Conservation (phyloP, 805 yeast genomes). For the Metschnikowia aberdeeniae region DNA sequence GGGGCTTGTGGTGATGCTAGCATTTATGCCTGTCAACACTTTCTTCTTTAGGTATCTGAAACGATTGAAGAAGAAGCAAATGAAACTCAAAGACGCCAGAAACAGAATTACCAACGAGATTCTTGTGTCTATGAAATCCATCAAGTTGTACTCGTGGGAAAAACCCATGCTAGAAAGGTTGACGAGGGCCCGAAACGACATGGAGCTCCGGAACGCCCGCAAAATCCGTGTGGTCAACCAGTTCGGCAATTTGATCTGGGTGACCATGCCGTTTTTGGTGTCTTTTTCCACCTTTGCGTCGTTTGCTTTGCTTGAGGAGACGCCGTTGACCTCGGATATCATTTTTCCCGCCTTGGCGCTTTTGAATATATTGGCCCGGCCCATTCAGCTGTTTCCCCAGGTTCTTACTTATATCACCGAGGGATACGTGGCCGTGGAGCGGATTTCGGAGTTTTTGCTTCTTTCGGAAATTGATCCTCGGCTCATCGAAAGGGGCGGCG, state of each 20-base stretch:
- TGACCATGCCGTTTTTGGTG: slow-evolving; percentile 60
- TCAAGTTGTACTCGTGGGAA: slow-evolving; percentile 28
- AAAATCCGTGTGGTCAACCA: slow-evolving; percentile 24
- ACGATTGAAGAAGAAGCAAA: slow-evolving; percentile 11
- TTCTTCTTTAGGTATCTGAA: slow-evolving; percentile 16
- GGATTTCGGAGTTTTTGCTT: slow-evolving; percentile 48
- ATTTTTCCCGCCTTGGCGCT: slow-evolving; percentile 66
- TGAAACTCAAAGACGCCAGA: slow-evolving; percentile 21
- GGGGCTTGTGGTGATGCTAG: slow-evolving; percentile 17
- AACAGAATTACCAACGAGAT: slow-evolving; percentile 23
- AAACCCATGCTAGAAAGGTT: slow-evolving; percentile 21
- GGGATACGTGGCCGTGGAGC: slow-evolving; percentile 51
- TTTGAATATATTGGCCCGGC: slow-evolving; percentile 54
- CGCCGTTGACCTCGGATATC: slow-evolving; percentile 61
- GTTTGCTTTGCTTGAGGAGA: slow-evolving; percentile 41
- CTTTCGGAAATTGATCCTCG: slow-evolving; percentile 17
- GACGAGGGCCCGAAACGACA: slow-evolving; percentile 19
- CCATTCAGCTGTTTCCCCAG: slow-evolving; percentile 56
- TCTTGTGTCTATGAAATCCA: slow-evolving; percentile 21
- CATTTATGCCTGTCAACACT: slow-evolving; percentile 19
- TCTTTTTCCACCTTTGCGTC: slow-evolving; percentile 57
- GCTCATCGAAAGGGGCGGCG: slow-evolving; percentile 6
- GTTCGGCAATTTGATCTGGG: slow-evolving; percentile 57
- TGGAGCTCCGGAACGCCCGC: slow-evolving; percentile 18
- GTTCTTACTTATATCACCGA: slow-evolving; percentile 56